phyloP scores from a whole-genome alignment of 257 asterid species.

The Nicotiana benthamiana region DNA sequence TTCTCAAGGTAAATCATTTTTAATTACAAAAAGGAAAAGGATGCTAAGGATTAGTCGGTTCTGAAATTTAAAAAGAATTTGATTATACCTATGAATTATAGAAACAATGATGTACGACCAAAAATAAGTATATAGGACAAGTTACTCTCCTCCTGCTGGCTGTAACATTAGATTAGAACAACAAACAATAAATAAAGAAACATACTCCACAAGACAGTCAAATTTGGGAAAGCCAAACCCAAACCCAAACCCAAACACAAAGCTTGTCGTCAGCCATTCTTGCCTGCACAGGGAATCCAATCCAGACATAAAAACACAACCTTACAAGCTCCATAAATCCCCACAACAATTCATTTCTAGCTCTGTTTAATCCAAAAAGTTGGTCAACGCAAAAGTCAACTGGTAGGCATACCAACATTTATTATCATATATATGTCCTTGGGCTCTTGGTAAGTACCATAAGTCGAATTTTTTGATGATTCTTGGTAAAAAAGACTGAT shows the following conservation, averaged over 20 bases:
- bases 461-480: conserved; percentile 15
- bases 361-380: neutral
- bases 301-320: neutral
- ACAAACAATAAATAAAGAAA: conserved; percentile 19
- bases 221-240: conserved; percentile 26
- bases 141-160: conserved; percentile 21
- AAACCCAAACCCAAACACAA: conserved; percentile 23
- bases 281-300: conserved; percentile 25
- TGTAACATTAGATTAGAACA: neutral
- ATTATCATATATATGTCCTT: conserved; percentile 8
- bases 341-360: neutral
- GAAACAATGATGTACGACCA: too few relatives aligned
- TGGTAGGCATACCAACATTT: conserved; percentile 3
- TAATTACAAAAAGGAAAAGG: too few relatives aligned
- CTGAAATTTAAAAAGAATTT: too few relatives aligned
- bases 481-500: conserved; percentile 15
- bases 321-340: neutral
- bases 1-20: too few relatives aligned
- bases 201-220: conserved; percentile 35
- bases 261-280: conserved; percentile 33
- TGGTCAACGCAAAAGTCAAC: conserved; percentile 20
- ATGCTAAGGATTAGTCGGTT: too few relatives aligned
- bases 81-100: too few relatives aligned
- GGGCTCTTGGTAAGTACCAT: conserved; percentile 43
- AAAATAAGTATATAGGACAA: neutral